phyloP scores from a whole-genome alignment of 495 filamentous ascomycete species.

The Glonium stellatum region DNA sequence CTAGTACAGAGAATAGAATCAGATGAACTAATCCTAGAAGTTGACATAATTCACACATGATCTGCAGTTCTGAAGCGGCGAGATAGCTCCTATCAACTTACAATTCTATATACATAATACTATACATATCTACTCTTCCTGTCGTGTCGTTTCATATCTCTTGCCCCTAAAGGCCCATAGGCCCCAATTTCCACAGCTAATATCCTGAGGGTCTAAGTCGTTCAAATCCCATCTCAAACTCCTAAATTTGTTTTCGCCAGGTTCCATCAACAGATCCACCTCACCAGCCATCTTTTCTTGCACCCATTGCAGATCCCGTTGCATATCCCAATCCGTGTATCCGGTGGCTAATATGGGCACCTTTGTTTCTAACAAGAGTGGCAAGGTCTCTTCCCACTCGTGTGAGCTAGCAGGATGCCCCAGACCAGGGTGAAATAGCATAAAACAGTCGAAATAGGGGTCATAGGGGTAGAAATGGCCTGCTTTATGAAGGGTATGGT shows the following conservation, averaged over 20 bases:
- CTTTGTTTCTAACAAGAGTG: conserved; percentile 87
- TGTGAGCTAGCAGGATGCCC: conserved; percentile 87
- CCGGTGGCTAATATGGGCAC: conserved; percentile 87
- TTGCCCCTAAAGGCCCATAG: conserved; percentile 96
- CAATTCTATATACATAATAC: conserved; percentile 9
- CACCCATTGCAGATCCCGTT: conserved; percentile 84
- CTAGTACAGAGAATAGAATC: no score
- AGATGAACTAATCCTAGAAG: no score
- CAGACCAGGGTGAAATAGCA: conserved; percentile 92
- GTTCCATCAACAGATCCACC: conserved; percentile 84
- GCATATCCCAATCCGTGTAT: conserved; percentile 92
- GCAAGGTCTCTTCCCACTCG: conserved; percentile 88
- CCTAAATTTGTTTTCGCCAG: conserved; percentile 88
- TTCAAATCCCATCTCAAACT: conserved; percentile 97
- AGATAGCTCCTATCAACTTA: neutral
- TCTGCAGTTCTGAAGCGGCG: neutral
- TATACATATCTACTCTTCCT: conserved; percentile 32
- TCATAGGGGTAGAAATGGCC: conserved; percentile 87
- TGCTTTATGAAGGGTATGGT: conserved; percentile 89
- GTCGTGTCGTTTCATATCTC: conserved; percentile 69
- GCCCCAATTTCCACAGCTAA: conserved; percentile 94
- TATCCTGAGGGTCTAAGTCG: conserved; percentile 87
- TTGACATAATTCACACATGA: no score
- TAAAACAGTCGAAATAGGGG: conserved; percentile 93
- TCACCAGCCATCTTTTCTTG: conserved; percentile 75